Conservation (phyloP, 2,329 filamentous ascomycete species). For the Leptographium lundbergii region DNA sequence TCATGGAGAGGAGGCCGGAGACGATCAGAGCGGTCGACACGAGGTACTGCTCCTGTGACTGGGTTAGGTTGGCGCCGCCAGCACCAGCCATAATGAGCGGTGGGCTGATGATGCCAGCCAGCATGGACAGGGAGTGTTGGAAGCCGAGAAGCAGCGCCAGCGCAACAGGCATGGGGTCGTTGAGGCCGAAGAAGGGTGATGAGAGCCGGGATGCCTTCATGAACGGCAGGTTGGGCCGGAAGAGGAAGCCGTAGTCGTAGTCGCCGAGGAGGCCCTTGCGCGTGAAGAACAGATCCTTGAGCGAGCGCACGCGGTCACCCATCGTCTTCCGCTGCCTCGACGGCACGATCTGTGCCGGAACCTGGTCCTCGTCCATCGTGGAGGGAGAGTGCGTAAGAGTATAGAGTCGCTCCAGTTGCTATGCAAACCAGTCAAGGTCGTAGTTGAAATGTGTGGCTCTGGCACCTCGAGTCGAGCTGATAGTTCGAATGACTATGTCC, state of each 20-base stretch:
- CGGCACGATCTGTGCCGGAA: constrained; percentile 35
- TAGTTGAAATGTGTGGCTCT: too few relatives aligned
- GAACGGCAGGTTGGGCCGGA: constrained; percentile 72
- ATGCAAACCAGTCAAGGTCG: too few relatives aligned
- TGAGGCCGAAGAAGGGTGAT: constrained; percentile 76
- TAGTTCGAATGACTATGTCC: too few relatives aligned
- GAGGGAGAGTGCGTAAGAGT: not conserved
- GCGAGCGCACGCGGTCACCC: constrained; percentile 16
- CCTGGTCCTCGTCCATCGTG: constrained; percentile 45
- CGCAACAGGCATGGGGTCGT: constrained; percentile 65
- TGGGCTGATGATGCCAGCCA: constrained; percentile 63
- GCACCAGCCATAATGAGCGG: constrained; percentile 57
- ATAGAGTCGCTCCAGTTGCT: not conserved
- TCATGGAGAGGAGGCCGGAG: constrained; percentile 57
- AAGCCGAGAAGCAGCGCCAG: constrained; percentile 64
- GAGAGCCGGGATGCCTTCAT: constrained; percentile 46
- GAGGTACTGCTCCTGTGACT: constrained; percentile 57
- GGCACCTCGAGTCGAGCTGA: too few relatives aligned
- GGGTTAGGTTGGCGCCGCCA: constrained; percentile 49
- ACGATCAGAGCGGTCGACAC: constrained; percentile 71
- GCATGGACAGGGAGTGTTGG: constrained; percentile 69
- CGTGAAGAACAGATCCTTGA: constrained; percentile 35
- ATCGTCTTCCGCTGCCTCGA: constrained; percentile 16
- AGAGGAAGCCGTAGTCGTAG: constrained; percentile 86
- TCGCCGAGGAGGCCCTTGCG: constrained; percentile 66